Evolutionary conservation across 164 flowering plant genomes (phyloP), one percentile per base, ranked within the genome.

Genomic region (Berberis thunbergii): DNA sequence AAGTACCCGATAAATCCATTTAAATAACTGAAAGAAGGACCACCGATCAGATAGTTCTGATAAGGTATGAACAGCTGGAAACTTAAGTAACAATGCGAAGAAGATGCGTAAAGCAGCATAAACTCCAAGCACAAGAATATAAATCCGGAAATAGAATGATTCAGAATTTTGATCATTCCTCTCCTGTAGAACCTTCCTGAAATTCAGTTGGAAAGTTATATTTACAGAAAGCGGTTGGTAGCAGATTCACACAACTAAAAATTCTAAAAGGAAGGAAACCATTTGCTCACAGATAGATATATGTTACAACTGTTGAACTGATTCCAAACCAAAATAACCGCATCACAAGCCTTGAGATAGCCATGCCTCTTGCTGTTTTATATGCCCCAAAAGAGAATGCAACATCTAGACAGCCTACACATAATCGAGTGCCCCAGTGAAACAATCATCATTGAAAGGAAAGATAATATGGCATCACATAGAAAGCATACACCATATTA

Each of bases 1-100:
- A 26, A 26, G 26, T 71, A 86, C 99, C 97, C 91, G 84, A 80
- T 95, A 95, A 57, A 95, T 87, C 97, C 99, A 95, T 77, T 95
- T 91, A 59, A 95, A 95, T 75, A 91, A 91, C 59, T 87, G 94
- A 73, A 89, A 86, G 75, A 89, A 89, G 43, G 94, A 64, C 70
- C 76, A 73, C 39, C 83, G 89, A 77, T 95, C 92, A 50, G 91
- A 84, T 80, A 81, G 76, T 68, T 83, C 88, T 4, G 97, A 91
- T 52, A 94, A 74, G 52, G 72, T 45, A 75, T 94, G 99, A 66
- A 90, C 91, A 56, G 86, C 83, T 4, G 96, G 96, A 68, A 91
- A 64, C 69, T 89, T 87, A 12, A 87, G 83, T 45, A 89, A 62
- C 59, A 86, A 55, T 8, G 84, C 96, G 60, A 91, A 54, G 52